These are phyloP conservation scores for Trichoderma lentiforme DNA, from an alignment of 2,329 filamentous ascomycete species.

Conservation along the genomic window DNA sequence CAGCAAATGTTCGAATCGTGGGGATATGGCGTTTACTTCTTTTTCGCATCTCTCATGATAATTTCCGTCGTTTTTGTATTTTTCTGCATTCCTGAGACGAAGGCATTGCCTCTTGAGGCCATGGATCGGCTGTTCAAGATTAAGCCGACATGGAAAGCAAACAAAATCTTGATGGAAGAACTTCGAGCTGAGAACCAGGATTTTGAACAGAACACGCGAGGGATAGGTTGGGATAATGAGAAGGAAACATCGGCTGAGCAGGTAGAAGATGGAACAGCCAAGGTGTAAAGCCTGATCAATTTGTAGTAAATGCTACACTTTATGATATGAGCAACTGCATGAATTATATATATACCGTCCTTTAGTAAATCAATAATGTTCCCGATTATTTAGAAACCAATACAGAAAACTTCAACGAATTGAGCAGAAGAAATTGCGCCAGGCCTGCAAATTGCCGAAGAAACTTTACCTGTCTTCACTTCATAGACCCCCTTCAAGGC, in stretches of 20 bases:
- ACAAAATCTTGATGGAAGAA: constrained; percentile 1
- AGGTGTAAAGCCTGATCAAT: neutral
- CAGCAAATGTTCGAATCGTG: constrained; percentile 38
- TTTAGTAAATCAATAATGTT: neutral
- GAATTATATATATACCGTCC: neutral
- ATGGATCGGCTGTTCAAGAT: constrained; percentile 9
- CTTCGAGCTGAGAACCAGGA: constrained; percentile 1
- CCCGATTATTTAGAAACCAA: neutral
- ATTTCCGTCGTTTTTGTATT: constrained; percentile 47
- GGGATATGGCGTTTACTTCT: constrained; percentile 52
- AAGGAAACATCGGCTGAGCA: constrained; percentile 5
- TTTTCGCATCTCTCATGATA: constrained; percentile 52
- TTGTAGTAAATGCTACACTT: neutral
- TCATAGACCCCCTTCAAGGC: neutral
- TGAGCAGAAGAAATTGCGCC: neutral
- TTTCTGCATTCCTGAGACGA: constrained; percentile 53
- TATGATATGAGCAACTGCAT: neutral
- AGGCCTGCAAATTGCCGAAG: neutral
- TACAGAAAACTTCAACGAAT: neutral
- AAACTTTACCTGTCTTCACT: neutral
- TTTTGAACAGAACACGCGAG: neutral
- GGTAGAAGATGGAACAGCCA: neutral
- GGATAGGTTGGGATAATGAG: constrained; percentile 1
- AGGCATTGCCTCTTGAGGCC: constrained; percentile 50
- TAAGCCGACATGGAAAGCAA: constrained; percentile 7